These are phyloP conservation scores for Westerdykella sp. DNA, from an alignment of 2,329 filamentous ascomycete species.

Conservation along the genomic window DNA sequence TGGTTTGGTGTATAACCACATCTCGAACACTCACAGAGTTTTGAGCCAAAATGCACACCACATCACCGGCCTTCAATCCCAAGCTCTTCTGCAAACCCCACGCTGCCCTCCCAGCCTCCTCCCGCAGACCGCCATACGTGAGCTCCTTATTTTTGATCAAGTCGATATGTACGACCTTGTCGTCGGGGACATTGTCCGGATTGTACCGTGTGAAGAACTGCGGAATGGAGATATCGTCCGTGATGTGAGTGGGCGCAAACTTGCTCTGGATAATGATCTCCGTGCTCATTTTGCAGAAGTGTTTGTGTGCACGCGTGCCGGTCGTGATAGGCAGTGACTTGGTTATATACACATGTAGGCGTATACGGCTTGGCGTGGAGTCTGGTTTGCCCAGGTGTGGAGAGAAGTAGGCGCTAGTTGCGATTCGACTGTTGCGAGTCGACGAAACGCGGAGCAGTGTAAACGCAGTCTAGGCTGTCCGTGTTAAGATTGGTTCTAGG, in stretches of 20 bases:
- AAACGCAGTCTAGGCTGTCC: no score
- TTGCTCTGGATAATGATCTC: conserved; percentile 8
- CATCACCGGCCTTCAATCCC: conserved; percentile 3
- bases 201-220: conserved; percentile 11
- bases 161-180: conserved; percentile 10
- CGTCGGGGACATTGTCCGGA: conserved; percentile 7
- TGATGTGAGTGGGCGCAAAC: conserved; percentile 6
- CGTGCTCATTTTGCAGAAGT: conserved; percentile 1
- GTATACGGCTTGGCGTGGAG: neutral
- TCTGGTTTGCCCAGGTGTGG: no score
- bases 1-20: neutral
- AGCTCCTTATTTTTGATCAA: conserved; percentile 8
- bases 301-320: neutral
- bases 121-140: conserved; percentile 9
- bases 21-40: conserved; percentile 4
- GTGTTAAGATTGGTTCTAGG: no score
- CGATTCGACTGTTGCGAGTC: no score
- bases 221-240: conserved; percentile 8
- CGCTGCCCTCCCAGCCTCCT: conserved; percentile 4
- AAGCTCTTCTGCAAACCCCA: conserved; percentile 8
- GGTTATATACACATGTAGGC: conserved; percentile 5
- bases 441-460: no score
- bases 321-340: neutral
- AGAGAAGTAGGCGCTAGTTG: no score
- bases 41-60: conserved; percentile 9